A percentile compares a stretch with the other conserved stretches of the same genome.
These are phyloP conservation scores for Globisporangium paroecandrum DNA, from an alignment of 352 stramenopile species.

Conservation along the genomic window DNA sequence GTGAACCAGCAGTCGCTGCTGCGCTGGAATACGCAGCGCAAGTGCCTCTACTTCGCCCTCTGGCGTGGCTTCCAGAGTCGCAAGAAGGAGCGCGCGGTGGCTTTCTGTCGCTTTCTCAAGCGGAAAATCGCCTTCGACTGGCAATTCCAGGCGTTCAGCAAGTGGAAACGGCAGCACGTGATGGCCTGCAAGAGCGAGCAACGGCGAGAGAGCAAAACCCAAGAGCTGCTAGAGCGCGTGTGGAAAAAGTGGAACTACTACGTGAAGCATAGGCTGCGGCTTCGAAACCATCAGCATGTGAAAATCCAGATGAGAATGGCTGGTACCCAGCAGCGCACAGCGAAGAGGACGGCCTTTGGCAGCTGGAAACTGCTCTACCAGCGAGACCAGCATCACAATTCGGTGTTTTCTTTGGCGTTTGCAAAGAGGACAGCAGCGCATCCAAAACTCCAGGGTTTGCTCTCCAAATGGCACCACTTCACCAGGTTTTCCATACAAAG, in stretches of 20 bases:
- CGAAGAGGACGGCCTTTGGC: not conserved
- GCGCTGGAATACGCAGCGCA: conserved; percentile 17
- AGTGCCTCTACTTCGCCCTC: conserved; percentile 13
- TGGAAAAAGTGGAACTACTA: conserved; percentile 6
- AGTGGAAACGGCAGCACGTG: conserved; percentile 23
- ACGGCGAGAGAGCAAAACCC: not conserved
- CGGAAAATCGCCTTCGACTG: conserved; percentile 2
- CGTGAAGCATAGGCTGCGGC: not conserved
- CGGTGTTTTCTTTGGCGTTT: not conserved
- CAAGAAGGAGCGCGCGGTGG: conserved; percentile 3
- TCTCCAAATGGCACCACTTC: not conserved
- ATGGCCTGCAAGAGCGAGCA: not conserved
- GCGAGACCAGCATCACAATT: not conserved
- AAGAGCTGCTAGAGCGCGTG: not conserved
- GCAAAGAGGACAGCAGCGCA: not conserved
- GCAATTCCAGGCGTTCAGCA: conserved; percentile 20
- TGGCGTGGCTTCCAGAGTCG: conserved; percentile 7
- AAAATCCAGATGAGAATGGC: not conserved
- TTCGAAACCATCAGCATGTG: conserved; percentile 5
- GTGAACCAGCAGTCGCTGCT: not conserved
- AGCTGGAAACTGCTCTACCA: conserved; percentile 3
- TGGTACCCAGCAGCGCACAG: not conserved
- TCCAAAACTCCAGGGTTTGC: not conserved
- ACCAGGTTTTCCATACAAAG: not conserved
- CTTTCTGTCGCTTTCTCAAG: conserved; percentile 18